A percentile compares a stretch with the other conserved stretches of the same genome.
Conservation (phyloP, 768 basidiomycete genomes). For the Leccinum longicurvipes region DNA sequence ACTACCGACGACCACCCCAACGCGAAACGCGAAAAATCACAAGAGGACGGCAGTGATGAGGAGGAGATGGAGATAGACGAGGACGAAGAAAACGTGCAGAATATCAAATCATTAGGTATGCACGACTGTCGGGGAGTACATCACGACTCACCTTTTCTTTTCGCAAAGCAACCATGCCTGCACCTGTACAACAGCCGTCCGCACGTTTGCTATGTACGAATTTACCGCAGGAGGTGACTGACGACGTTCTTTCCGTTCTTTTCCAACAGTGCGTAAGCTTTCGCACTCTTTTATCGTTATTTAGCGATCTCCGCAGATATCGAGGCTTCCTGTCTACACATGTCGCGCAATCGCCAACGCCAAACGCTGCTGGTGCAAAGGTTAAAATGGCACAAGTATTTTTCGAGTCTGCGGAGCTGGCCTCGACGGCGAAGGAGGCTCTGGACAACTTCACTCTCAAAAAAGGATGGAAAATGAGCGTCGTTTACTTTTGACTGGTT, state of each 20-base stretch:
- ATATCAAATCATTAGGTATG: conserved; percentile 45
- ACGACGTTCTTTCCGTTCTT: conserved; percentile 79
- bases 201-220: conserved; percentile 75
- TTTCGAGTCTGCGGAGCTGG: conserved; percentile 74
- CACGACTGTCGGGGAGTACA: conserved; percentile 17
- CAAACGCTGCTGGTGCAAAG: conserved; percentile 59
- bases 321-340: conserved; percentile 75
- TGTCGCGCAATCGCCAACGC: conserved; percentile 65
- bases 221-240: conserved; percentile 86
- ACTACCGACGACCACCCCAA: conserved; percentile 49
- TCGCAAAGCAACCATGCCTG: conserved; percentile 40
- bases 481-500: conserved; percentile 53
- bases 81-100: conserved; percentile 61
- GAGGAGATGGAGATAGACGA: conserved; percentile 96
- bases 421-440: conserved; percentile 74
- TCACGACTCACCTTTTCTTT: conserved; percentile 14
- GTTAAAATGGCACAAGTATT: conserved; percentile 79
- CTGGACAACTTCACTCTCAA: conserved; percentile 85
- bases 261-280: conserved; percentile 80
- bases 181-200: conserved; percentile 52
- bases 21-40: conserved; percentile 67
- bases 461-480: conserved; percentile 81
- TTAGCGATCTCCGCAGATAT: conserved; percentile 50
- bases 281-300: not conserved
- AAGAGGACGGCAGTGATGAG: conserved; percentile 63